Percentiles rank a stretch among this genome's conserved stretches.
Evolutionary conservation across 495 filamentous ascomycete species (phyloP).

Genomic region (Neurospora hispaniola): DNA sequence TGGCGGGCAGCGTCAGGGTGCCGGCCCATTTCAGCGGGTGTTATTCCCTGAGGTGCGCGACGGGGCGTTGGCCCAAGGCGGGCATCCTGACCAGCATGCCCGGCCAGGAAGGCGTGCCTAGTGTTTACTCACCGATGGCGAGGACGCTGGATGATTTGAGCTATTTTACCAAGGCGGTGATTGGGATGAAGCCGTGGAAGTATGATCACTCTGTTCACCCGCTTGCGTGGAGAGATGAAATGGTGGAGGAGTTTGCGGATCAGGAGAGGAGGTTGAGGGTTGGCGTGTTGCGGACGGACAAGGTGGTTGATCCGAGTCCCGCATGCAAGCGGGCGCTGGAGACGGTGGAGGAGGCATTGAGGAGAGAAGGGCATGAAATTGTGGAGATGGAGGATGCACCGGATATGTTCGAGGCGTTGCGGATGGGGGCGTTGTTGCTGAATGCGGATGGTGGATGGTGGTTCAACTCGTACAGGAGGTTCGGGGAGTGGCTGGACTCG

Average conservation of each 20-base stretch:
- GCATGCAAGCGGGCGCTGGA: slow-evolving; percentile 72
- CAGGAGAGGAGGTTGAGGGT: slow-evolving; percentile 54
- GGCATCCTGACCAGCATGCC: slow-evolving; percentile 85
- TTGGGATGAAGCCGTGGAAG: slow-evolving; percentile 83
- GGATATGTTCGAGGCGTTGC: slow-evolving; percentile 61
- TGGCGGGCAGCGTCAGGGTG: slow-evolving; percentile 81
- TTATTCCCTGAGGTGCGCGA: slow-evolving; percentile 84
- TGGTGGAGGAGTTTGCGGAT: slow-evolving; percentile 46
- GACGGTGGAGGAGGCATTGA: slow-evolving; percentile 56
- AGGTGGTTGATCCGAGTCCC: slow-evolving; percentile 78
- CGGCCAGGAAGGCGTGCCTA: slow-evolving; percentile 84
- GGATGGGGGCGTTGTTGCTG: slow-evolving; percentile 74
- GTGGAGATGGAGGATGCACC: slow-evolving; percentile 53
- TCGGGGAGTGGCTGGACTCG: slow-evolving; percentile 69
- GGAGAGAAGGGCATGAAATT: slow-evolving; percentile 62
- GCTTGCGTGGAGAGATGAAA: slow-evolving; percentile 60
- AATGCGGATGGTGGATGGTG: slow-evolving; percentile 81
- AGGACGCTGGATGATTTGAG: slow-evolving; percentile 73
- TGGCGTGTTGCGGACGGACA: slow-evolving; percentile 71
- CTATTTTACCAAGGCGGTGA: slow-evolving; percentile 72
- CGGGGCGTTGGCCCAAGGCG: slow-evolving; percentile 85
- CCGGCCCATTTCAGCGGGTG: slow-evolving; percentile 90
- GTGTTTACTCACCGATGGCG: slow-evolving; percentile 90
- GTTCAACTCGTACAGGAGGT: slow-evolving; percentile 63
- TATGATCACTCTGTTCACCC: slow-evolving; percentile 85